Base-by-base conservation (phyloP, 2,329 filamentous ascomycete genomes). In the Talaromyces rugulosus region DNA sequence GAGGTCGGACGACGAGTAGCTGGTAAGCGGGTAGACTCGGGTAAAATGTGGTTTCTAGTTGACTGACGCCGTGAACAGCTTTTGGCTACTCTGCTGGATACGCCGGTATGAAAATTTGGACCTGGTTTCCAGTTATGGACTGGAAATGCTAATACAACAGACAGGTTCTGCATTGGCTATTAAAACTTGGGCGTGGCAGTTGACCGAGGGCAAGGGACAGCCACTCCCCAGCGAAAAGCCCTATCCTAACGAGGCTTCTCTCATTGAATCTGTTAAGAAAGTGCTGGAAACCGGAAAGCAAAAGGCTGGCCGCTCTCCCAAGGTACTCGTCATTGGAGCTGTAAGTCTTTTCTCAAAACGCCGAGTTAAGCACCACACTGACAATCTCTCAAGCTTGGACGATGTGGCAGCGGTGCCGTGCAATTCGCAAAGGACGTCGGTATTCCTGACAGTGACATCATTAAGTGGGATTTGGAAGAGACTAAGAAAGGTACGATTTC, bases 381-480 rank as follows among this genome's bases (percentile, higher is more conserved):
- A 70, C 34, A 33, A 7, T 52, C 4, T 3, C 50, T 11, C 62
- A 47, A 76, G 74, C 72, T 76, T 58, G 74, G 74, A 64, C 87
- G 93, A 67, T 97, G 93, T 72, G 92, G 93, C 61, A 86, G 84
- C 53, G 94, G 94, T 64, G 93, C 93, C 23, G 87, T 94, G 42
- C 90, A 96, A 69, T 81, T 94, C 63, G 91, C 90, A 75, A 80
- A 86, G 68, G 87, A 88, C 77, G 88, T 88, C 14, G 93, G 92
- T 62, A 82, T 94, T 56, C 82, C 87, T 14, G 83, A 86, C 27
- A 82, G 86, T 67, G 85, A 89, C 69, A 89, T 96, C 69, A 76
- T 87, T 63, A 81, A 86, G 75, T 89, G 87, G 87, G 92, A 96
- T 80, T 84, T 96, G 73, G 84, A 84, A 34, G 91, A 96, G 83